These are phyloP conservation scores for Cladosporium halotolerans DNA, from an alignment of 2,329 filamentous ascomycete genomes.

Conservation along the genomic window DNA sequence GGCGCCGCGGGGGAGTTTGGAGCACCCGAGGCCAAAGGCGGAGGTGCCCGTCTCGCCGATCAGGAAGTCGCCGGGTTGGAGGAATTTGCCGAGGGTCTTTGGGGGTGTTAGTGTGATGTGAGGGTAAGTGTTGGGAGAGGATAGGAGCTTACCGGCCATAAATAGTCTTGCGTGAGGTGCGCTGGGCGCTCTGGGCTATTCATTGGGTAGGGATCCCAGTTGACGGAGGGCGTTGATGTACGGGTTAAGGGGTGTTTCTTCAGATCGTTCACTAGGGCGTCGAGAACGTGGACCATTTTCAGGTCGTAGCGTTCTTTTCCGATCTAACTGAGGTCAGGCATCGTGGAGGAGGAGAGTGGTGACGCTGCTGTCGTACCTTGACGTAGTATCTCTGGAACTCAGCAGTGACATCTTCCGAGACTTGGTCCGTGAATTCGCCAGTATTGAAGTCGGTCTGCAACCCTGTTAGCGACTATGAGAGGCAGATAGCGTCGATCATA, in stretches of 20 bases:
- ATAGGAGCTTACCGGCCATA: conserved; percentile 15
- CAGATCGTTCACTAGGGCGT: conserved; percentile 57
- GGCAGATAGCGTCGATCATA: not conserved
- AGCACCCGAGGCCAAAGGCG: conserved; percentile 47
- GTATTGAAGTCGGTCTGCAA: conserved; percentile 25
- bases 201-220: conserved; percentile 40
- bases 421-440: conserved; percentile 26
- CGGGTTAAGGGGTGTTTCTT: conserved; percentile 48
- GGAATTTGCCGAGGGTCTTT: conserved; percentile 15
- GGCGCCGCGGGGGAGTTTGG: conserved; percentile 46
- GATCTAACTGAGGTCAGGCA: not conserved
- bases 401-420: conserved; percentile 21
- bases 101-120: not conserved
- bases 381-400: conserved; percentile 55
- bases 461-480: conserved; percentile 12
- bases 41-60: conserved; percentile 26
- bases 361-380: conserved; percentile 29
- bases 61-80: conserved; percentile 21
- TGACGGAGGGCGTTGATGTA: conserved; percentile 38
- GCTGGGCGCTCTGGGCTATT: conserved; percentile 17
- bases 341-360: not conserved
- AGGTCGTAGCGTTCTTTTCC: conserved; percentile 68
- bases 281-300: conserved; percentile 57
- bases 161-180: conserved; percentile 19
- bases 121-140: not conserved